Base-by-base conservation (phyloP, 176 grass and related monocot genomes). In the Juncus inflexus region DNA sequence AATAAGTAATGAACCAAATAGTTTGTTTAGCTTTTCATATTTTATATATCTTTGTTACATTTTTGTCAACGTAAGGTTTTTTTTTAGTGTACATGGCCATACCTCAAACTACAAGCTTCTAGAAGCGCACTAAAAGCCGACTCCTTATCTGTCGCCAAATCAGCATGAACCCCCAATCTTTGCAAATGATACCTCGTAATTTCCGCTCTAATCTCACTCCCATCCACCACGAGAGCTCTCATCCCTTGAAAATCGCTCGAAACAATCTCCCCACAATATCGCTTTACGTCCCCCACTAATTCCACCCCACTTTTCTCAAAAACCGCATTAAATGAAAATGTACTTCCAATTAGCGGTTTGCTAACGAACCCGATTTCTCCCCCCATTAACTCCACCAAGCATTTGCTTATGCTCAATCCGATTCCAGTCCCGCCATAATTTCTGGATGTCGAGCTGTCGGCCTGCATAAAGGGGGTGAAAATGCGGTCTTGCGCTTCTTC, bases 381-480 rank as follows among this genome's bases (percentile, higher is more conserved):
- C 16, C 80, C 77, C 87, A 91, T 91, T 53, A 90, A 58, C 58
- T 81, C 77, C 43, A 86, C 87, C 37, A 91, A 83, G 45, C 77
- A 51, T 77, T 83, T 91, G n/a, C 80, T 91, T 63, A 91, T 91
- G 75, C 80, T 91, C 74, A 91, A 78, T 41, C 87, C 87, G 69
- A 91, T 86, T 43, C 83, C 87, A 53, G 87, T 91, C 54, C 87
- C 87, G 60, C 83, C 83, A 81, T 91, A 91, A 37, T 73, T 91
- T 36, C 83, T 52, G 38, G 87, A 91, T 53, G 87, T 86, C 36
- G 87, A 91, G 78, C 87, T 81, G 60, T 86, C 87, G 12, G 80
- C 87, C 78, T 91, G 87, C 80, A 91, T 86, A 77, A 91, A 91
- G 51, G 83, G 83, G 39, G 80, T 91, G 61, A 86, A 91, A 78